Percentiles rank a stretch among this genome's conserved stretches.
Evolutionary conservation across 1,284 basidiomycete genomes (phyloP).

Genomic region (Bjerkandera adusta): DNA sequence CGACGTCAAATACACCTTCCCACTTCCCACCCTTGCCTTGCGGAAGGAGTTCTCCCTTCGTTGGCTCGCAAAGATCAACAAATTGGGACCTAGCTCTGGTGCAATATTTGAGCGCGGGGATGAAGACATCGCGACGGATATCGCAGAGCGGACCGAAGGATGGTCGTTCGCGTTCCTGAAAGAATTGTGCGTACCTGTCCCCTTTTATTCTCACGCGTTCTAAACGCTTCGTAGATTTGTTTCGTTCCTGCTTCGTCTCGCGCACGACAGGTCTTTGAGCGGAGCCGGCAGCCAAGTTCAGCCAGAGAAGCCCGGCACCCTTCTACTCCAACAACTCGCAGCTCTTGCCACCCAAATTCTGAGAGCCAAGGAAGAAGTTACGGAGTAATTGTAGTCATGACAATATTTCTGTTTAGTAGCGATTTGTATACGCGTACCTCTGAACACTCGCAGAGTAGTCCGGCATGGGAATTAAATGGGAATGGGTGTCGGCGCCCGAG

Average conservation of each 20-base stretch:
- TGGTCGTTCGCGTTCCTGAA: constrained; percentile 31
- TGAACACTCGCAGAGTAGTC: too few relatives aligned
- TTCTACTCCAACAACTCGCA: constrained; percentile 22
- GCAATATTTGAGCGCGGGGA: constrained; percentile 11
- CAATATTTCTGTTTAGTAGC: too few relatives aligned
- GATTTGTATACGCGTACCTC: too few relatives aligned
- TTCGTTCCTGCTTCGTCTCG: constrained; percentile 28
- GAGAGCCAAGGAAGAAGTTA: constrained; percentile 9
- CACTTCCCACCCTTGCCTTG: constrained; percentile 21
- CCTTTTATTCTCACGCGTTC: not conserved
- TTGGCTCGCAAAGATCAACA: constrained; percentile 24
- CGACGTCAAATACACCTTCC: constrained; percentile 44
- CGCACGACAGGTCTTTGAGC: constrained; percentile 22
- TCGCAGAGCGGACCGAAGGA: constrained; percentile 25
- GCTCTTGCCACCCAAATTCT: constrained; percentile 20
- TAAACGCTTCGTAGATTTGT: constrained; percentile 21
- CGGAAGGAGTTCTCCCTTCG: constrained; percentile 23
- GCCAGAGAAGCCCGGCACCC: not conserved
- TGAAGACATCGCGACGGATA: constrained; percentile 18
- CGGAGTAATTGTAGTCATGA: not conserved
- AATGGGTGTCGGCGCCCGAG: too few relatives aligned
- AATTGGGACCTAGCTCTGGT: not conserved
- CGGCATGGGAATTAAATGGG: too few relatives aligned
- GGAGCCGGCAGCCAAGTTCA: constrained; percentile 1
- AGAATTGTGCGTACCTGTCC: constrained; percentile 24